Evolutionary conservation across 2,329 filamentous ascomycete genomes (phyloP), one percentile per base, ranked within the genome.

Genomic region (Neobulgaria alba): DNA sequence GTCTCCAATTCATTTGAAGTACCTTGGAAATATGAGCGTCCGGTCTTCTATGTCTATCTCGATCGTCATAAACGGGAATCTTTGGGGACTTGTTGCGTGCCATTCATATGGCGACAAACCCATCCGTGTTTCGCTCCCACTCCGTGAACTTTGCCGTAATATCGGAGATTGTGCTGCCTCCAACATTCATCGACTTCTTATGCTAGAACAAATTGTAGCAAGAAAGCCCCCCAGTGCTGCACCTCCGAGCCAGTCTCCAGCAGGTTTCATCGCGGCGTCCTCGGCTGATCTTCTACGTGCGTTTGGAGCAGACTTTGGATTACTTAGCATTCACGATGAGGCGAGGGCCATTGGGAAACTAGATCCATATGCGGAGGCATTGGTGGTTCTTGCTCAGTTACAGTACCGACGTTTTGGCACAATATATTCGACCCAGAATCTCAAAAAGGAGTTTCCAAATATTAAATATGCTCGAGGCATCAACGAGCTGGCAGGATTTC

Each of bases 11-110:
- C 85, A 92, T 57, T 60, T 92, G 39, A 92, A 92, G 56, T 94
- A 94, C 51, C 68, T 94, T 3, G 73, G 66, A 8, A 87, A 94
- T 58, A 94, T 94, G 87, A 81, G 79, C 3, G 86, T 93, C 2
- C 78, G 86, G 5, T 86, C 86, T 0, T 92, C 86, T 47, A 93
- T 94, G 85, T 94, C 87, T 0, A 86, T 94, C 45, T 92, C 86
- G 1, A 84, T 93, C 56, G 90, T 86, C 44, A 84, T 84, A 0
- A 89, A 92, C 52, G 71, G 75, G 50, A 82, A 92, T 51, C 65
- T 94, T 0, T 95, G 88, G 88, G 88, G 88, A 0, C 65, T 94
- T 19, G 86, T 95, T 19, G 80, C 85, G 2, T 94, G 86, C 47
- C 87, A 94, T 57, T 75, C 80, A 0, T 93, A 93, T 54, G 86